Base-by-base conservation (phyloP, 176 grass and related monocot species). In the Oryza rufipogon region DNA sequence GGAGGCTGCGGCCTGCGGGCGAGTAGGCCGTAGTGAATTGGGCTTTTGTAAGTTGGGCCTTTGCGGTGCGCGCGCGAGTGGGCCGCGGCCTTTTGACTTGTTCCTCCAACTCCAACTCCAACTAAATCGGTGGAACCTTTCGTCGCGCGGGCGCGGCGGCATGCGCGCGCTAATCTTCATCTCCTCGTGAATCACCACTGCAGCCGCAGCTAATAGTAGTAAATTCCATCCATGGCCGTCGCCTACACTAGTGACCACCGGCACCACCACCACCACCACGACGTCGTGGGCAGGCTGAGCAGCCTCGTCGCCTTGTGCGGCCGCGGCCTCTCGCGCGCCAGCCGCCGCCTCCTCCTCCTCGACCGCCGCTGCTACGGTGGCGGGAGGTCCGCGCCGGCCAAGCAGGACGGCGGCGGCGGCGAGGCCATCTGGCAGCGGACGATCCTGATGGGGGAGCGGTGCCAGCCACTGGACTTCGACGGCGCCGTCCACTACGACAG, bases 401-500 rank as follows among this genome's bases (percentile, higher is more conserved):
- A 36, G 34, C 3, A 36, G 34, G 34, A 6, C 20, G 30, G 23
- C 51, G 42, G 66, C 14, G 68, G 54, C 36, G 68, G 12, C 33
- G 17, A 44, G 23, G 60, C 30, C 11, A 32, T 88, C 3, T 84
- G 81, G 81, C 70, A 58, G 19, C 84, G 87, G 44, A 71, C 82
- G 64, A 93, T 93, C 64, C 54, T 92, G 76, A 94, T 90, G 85
- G 85, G 91, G 5, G 79, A 86, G 82, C 86, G 89, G 60, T 92
- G 91, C 89, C 76, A 88, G 80, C 94, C 85, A 83, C 81, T 92
- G 71, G 85, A 97, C 72, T 94, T 94, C 87, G 81, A 80, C 0
- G 91, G 89, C 2, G 91, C 78, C 34, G 88, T 97, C 72, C 89
- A 94, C 89, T 97, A 97, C 73, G 94, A 97, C 80, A 87, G 84